Percentiles rank a stretch among this genome's conserved stretches.
These are phyloP conservation scores for Gossypium mustelinum DNA, from an alignment of 345 rosid genomes.

Conservation along the genomic window DNA sequence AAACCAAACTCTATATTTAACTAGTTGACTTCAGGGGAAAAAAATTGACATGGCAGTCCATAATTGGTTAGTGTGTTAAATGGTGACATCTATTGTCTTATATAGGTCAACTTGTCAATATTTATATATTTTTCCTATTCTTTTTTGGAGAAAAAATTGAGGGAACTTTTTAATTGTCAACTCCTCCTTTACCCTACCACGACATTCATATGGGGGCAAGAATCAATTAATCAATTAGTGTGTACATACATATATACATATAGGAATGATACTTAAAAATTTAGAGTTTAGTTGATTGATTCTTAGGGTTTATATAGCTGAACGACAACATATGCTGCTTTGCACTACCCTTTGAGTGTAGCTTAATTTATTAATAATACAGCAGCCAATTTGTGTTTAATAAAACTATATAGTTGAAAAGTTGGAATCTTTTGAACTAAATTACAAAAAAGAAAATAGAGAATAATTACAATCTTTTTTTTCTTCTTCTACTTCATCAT, in stretches of 20 bases:
- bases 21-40: conserved; percentile 25
- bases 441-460: neutral
- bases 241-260: conserved; percentile 1
- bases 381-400: neutral
- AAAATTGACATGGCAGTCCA: conserved; percentile 5
- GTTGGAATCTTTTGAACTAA: conserved; percentile 1
- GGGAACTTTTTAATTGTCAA: conserved; percentile 43
- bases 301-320: conserved; percentile 7
- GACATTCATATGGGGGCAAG: conserved; percentile 18
- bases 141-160: conserved; percentile 9
- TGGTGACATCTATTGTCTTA: conserved; percentile 28
- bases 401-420: conserved; percentile 1
- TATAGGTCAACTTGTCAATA: conserved; percentile 25
- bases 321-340: conserved; percentile 43
- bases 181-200: conserved; percentile 29
- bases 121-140: conserved; percentile 22
- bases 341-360: conserved; percentile 32
- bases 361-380: neutral
- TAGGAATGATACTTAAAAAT: neutral
- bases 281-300: neutral
- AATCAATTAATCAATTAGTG: conserved; percentile 25
- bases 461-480: neutral
- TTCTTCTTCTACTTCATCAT: neutral
- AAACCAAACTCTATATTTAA: conserved; percentile 15
- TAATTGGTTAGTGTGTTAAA: conserved; percentile 17